Evolutionary conservation across 306 rosid genomes (phyloP).

Genomic region (cucumber (Cucumis sativus)): Cucumber_9930_V3 NC_026658.2:18832001-18832500

Average conservation of each 20-base stretch:
- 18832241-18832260: not conserved
- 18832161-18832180: not conserved
- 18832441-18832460: not conserved
- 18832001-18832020: not conserved
- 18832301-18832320: not conserved
- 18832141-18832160: not conserved
- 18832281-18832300: not conserved
- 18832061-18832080: not conserved
- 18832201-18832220: not conserved
- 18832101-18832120: not conserved
- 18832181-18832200: not conserved
- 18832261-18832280: not conserved
- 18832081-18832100: not conserved
- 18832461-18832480: slow-evolving; percentile 4
- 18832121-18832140: not conserved
- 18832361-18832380: not conserved
- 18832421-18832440: not conserved
- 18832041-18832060: not conserved
- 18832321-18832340: no score
- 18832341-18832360: not conserved
- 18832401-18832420: not conserved
- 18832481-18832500: not conserved
- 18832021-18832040: not conserved
- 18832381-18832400: not conserved
- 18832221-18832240: not conserved